A percentile compares a stretch with the other conserved stretches of the same genome.
phyloP scores from a whole-genome alignment of 2,329 filamentous ascomycete species.

The Pseudogymnoascus sp. region DNA sequence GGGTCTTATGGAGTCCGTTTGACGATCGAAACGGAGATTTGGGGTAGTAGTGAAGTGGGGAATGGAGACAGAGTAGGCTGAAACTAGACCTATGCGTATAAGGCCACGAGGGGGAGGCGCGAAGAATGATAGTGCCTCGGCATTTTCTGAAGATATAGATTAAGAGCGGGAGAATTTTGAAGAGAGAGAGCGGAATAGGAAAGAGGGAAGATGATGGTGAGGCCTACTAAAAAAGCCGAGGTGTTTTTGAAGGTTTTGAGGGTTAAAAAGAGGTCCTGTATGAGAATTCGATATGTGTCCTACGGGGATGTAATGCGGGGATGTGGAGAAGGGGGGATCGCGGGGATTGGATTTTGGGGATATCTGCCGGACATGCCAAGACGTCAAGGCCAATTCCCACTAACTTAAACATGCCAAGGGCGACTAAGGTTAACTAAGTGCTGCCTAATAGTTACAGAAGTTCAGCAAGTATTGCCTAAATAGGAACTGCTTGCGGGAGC shows the following conservation, averaged over 20 bases:
- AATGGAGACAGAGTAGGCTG: background rate
- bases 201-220: background rate
- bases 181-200: background rate
- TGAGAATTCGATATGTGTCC: background rate
- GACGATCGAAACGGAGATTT: background rate
- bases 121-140: background rate
- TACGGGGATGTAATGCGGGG: background rate
- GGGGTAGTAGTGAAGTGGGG: background rate
- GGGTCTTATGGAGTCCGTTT: background rate
- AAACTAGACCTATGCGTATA: background rate
- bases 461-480: constrained; percentile 5
- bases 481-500: constrained; percentile 2
- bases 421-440: background rate
- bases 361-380: constrained; percentile 3
- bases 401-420: constrained; percentile 8
- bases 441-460: constrained; percentile 3
- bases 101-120: background rate
- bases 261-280: background rate
- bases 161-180: background rate
- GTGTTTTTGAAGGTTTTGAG: background rate
- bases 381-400: background rate
- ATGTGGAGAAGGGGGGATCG: background rate
- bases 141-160: background rate
- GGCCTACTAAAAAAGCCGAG: background rate
- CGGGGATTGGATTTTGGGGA: background rate